These are phyloP conservation scores for Nannochloropsis oceanica DNA, from an alignment of 108 stramenopile species.

Conservation along the genomic window DNA sequence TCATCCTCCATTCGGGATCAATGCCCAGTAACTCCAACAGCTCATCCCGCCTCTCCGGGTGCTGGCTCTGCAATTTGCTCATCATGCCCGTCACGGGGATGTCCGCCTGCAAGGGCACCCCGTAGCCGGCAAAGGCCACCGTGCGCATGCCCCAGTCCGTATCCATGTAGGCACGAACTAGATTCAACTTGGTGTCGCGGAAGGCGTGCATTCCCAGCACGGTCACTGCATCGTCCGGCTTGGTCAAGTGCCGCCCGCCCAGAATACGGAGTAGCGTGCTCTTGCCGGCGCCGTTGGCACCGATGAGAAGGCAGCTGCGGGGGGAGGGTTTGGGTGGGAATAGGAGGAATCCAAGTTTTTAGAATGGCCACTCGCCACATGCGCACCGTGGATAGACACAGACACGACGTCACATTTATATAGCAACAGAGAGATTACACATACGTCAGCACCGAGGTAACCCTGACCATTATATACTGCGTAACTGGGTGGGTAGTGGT, in stretches of 20 bases:
- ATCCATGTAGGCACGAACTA: constrained; percentile 78
- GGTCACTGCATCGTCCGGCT: constrained; percentile 46
- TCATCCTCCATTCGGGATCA: constrained; percentile 93
- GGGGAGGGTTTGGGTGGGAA: too few relatives aligned
- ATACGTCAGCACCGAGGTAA: too few relatives aligned
- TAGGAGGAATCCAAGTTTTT: too few relatives aligned
- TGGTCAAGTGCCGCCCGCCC: constrained; percentile 75
- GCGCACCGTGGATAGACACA: too few relatives aligned
- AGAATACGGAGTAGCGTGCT: constrained; percentile 74
- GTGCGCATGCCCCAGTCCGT: constrained; percentile 95
- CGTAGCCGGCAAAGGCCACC: constrained; percentile 72
- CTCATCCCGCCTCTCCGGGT: constrained; percentile 88
- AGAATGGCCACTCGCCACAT: too few relatives aligned
- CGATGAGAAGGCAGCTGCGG: constrained; percentile 21
- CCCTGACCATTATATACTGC: too few relatives aligned
- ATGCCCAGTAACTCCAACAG: constrained; percentile 80
- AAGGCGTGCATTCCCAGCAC: constrained; percentile 80
- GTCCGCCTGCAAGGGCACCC: constrained; percentile 58
- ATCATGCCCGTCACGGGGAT: constrained; percentile 87
- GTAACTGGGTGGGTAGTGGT: background rate
- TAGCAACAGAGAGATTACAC: too few relatives aligned
- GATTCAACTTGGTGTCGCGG: constrained; percentile 78
- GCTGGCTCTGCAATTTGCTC: constrained; percentile 74
- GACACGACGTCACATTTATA: too few relatives aligned
- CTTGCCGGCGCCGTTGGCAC: constrained; percentile 52